Evolutionary conservation across 2,329 filamentous ascomycete species (phyloP).

Genomic region (Hypoxylon sp.): DNA sequence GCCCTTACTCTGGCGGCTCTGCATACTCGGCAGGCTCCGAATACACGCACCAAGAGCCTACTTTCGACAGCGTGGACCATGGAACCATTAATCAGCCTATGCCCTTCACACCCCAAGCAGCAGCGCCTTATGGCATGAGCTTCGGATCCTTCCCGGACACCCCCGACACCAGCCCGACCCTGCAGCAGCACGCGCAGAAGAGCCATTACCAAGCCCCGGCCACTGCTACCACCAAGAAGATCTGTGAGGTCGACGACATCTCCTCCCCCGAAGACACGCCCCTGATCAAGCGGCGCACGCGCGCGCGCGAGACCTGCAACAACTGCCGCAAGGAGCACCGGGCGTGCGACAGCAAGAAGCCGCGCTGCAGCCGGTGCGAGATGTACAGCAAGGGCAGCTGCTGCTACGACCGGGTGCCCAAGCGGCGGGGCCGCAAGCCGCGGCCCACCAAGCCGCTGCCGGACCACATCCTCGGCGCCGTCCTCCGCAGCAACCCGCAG

Average conservation of each 20-base stretch:
- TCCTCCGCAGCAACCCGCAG: constrained; percentile 2
- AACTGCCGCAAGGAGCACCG: constrained; percentile 3
- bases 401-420: background rate
- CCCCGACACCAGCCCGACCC: background rate
- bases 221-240: background rate
- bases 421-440: background rate
- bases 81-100: background rate
- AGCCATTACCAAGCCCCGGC: background rate
- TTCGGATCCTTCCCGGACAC: background rate
- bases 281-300: background rate
- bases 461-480: constrained; percentile 5
- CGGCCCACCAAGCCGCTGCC: background rate
- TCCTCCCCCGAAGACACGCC: background rate
- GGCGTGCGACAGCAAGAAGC: constrained; percentile 1
- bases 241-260: background rate
- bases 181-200: background rate
- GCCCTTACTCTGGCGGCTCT: background rate
- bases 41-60: background rate
- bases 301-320: background rate
- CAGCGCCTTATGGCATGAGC: background rate
- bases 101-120: background rate
- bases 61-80: background rate
- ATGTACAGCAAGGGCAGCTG: background rate
- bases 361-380: constrained; percentile 1
- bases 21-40: background rate